A percentile compares a stretch with the other conserved stretches of the same genome.
phyloP scores from a whole-genome alignment of 805 yeast genomes.

The Yamadazyma scolyti region DNA sequence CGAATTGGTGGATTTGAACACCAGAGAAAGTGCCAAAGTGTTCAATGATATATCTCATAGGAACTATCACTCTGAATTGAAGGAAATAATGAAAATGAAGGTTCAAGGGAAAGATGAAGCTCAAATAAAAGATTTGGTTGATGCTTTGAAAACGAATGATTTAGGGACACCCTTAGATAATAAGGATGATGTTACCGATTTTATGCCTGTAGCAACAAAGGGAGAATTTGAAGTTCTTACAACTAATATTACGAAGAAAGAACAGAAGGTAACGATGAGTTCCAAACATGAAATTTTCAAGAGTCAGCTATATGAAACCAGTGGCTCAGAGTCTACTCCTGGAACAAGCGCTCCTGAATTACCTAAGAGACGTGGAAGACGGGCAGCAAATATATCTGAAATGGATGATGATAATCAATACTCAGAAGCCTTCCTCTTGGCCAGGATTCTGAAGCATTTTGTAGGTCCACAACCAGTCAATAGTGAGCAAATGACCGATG shows the following conservation, averaged over 20 bases:
- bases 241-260: constrained; percentile 26
- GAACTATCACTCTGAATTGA: constrained; percentile 27
- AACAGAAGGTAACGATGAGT: constrained; percentile 13
- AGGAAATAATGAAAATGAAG: constrained; percentile 17
- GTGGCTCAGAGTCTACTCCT: constrained; percentile 35
- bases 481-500: constrained; percentile 29
- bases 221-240: constrained; percentile 38
- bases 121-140: constrained; percentile 2
- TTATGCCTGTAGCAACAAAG: constrained; percentile 36
- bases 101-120: background rate
- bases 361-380: constrained; percentile 37
- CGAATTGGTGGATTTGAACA: constrained; percentile 18
- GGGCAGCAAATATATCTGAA: constrained; percentile 15
- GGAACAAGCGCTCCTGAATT: constrained; percentile 8
- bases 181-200: constrained; percentile 26
- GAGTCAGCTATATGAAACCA: constrained; percentile 38
- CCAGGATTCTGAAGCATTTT: constrained; percentile 42
- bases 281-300: constrained; percentile 39
- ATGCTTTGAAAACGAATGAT: constrained; percentile 7
- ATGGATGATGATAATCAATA: constrained; percentile 16
- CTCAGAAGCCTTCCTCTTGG: constrained; percentile 35
- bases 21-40: constrained; percentile 13
- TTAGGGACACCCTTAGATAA: constrained; percentile 1
- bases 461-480: constrained; percentile 34
- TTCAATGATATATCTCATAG: constrained; percentile 21